A percentile compares a stretch with the other conserved stretches of the same genome.
These are phyloP conservation scores for Periconia sp. DNA, from an alignment of 2,329 filamentous ascomycete genomes.

Conservation along the genomic window DNA sequence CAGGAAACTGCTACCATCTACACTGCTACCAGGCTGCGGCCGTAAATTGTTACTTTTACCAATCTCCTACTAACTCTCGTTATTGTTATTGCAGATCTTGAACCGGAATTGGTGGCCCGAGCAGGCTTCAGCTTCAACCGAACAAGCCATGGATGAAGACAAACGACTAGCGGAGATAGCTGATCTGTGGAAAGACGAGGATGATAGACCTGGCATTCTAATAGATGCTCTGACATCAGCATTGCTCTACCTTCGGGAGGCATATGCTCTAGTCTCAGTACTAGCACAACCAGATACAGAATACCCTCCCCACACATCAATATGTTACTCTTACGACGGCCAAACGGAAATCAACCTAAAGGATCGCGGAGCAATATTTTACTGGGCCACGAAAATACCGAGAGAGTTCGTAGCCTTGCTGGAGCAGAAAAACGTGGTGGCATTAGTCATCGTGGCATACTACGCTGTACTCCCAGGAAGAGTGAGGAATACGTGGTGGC, in stretches of 20 bases:
- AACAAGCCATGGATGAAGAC: slow-evolving; percentile 32
- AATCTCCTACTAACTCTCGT: background rate
- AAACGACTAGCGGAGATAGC: slow-evolving; percentile 24
- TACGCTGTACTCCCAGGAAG: slow-evolving; percentile 41
- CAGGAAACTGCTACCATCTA: too few species aligned
- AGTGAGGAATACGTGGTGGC: slow-evolving; percentile 39
- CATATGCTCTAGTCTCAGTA: slow-evolving; percentile 33
- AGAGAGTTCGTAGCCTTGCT: slow-evolving; percentile 33
- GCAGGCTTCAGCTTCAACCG: slow-evolving; percentile 17
- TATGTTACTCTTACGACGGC: slow-evolving; percentile 33
- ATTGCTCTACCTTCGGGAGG: slow-evolving; percentile 28
- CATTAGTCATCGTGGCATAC: slow-evolving; percentile 42
- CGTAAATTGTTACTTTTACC: background rate
- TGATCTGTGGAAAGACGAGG: slow-evolving; percentile 24
- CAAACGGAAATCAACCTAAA: slow-evolving; percentile 28
- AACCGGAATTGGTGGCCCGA: slow-evolving; percentile 38
- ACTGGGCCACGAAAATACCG: slow-evolving; percentile 32
- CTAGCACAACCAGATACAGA: slow-evolving; percentile 24
- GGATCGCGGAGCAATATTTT: slow-evolving; percentile 37
- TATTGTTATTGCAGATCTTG: slow-evolving; percentile 12
- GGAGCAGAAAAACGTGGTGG: slow-evolving; percentile 31
- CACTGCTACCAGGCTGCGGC: too few species aligned
- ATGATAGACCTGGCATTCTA: slow-evolving; percentile 4
- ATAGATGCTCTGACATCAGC: slow-evolving; percentile 23
- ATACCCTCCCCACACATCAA: slow-evolving; percentile 27